Base-by-base conservation (phyloP, 345 rosid species). In the Lenwebbia sp. region DNA sequence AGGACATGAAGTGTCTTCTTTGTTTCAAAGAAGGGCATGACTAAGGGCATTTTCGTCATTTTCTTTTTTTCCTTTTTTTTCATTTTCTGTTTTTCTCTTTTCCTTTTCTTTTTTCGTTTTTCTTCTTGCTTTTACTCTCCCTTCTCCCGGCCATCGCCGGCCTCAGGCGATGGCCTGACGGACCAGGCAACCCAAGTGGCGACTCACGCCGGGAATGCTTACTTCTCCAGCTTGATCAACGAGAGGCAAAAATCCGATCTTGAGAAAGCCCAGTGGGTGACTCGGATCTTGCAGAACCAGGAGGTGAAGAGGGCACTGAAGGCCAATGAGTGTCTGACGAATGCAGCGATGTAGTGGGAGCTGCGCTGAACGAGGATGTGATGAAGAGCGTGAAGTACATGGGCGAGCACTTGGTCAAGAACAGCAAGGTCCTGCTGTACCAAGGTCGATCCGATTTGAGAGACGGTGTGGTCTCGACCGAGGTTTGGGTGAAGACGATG, bases 401-500 rank as follows among this genome's bases (percentile, higher is more conserved):
- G 84, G 96, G 93, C 84, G 98, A 96, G 58, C 92, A 87, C 83
- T 87, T 91, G 60, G 87, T 93, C 85, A 89, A 83, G 90, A 91
- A 90, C 26, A 92, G 88, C 19, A 90, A 87, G 83, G 96, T 95
- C 23, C 84, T 95, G 92, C 37, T 95, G 85, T 96, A 94, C 76
- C 96, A 95, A 86, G 98, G 98, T 28, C 89, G 87, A 84, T 55
- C 84, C 54, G 98, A 95, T 85, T 82, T 95, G 65, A 88, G 93
- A 88, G 96, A 92, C 82, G 96, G 98, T 1, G 94, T 93, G 49
- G 96, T 93, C 82, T 94, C 98, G 1, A 92, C 92, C 0, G 98
- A 94, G 65, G 96, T 95, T 0, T 95, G 98, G 98, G 86, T 96
- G 28, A 95, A 88, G 92, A 93, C 93, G 1, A 90, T 94, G 94